A percentile compares a stretch with the other conserved stretches of the same genome.
These are phyloP conservation scores for Metschnikowia bowlesiae DNA, from an alignment of 805 yeast species.

Conservation along the genomic window DNA sequence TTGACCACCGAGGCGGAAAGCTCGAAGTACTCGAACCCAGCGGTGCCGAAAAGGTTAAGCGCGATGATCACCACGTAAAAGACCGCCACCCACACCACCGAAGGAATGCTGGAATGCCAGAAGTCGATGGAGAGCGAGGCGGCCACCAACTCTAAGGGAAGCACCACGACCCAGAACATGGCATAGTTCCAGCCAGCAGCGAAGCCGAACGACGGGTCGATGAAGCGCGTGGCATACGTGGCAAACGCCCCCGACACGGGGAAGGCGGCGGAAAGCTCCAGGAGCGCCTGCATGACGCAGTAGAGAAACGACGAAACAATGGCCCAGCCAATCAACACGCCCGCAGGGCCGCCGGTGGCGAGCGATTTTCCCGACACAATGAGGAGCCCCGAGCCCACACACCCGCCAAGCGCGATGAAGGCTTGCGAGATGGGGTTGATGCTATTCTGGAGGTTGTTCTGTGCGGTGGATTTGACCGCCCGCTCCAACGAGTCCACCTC, in stretches of 20 bases:
- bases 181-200: slow-evolving; percentile 46
- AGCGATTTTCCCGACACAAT: slow-evolving; percentile 38
- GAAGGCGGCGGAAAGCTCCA: slow-evolving; percentile 35
- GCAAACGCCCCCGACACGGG: slow-evolving; percentile 42
- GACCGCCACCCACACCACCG: slow-evolving; percentile 39
- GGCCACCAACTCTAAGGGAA: slow-evolving; percentile 42
- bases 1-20: slow-evolving; percentile 33
- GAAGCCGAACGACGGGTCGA: slow-evolving; percentile 43
- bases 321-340: slow-evolving; percentile 37
- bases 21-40: slow-evolving; percentile 38
- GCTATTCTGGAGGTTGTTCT: slow-evolving; percentile 10
- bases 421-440: slow-evolving; percentile 17
- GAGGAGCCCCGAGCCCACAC: slow-evolving; percentile 40
- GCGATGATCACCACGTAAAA: slow-evolving; percentile 35
- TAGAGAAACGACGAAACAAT: slow-evolving; percentile 37
- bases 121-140: slow-evolving; percentile 37
- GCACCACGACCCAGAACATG: slow-evolving; percentile 40
- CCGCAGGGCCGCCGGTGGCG: slow-evolving; percentile 33
- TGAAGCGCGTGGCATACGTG: slow-evolving; percentile 36
- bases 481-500: slow-evolving; percentile 13
- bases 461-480: slow-evolving; percentile 12
- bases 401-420: slow-evolving; percentile 39
- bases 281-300: slow-evolving; percentile 41
- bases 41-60: slow-evolving; percentile 31
- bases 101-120: slow-evolving; percentile 36